phyloP scores from a whole-genome alignment of 768 basidiomycete genomes.

The Amanita muscaria region DNA sequence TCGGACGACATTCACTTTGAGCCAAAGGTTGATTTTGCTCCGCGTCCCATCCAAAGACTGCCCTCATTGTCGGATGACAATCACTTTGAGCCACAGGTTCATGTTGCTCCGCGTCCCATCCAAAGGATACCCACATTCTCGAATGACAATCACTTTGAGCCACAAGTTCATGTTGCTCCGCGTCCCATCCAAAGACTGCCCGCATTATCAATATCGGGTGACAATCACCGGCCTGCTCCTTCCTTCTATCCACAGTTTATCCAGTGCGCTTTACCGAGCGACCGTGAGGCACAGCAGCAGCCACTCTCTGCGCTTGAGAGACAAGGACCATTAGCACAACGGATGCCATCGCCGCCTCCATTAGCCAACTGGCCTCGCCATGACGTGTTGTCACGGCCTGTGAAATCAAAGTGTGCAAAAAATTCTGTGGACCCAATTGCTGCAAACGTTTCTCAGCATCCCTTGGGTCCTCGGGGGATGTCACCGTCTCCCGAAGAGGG shows the following conservation, averaged over 20 bases:
- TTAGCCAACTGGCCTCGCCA: slow-evolving; percentile 48
- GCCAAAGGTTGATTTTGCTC: slow-evolving; percentile 17
- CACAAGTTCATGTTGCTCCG: slow-evolving; percentile 18
- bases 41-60: slow-evolving; percentile 15
- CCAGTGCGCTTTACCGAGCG: slow-evolving; percentile 16
- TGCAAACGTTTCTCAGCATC: not conserved
- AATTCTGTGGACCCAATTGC: not conserved
- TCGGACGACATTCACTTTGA: too few species aligned
- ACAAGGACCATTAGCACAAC: slow-evolving; percentile 2
- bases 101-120: slow-evolving; percentile 15
- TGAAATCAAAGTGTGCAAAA: slow-evolving; percentile 12
- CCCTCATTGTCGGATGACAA: too few species aligned
- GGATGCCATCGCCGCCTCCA: slow-evolving; percentile 31
- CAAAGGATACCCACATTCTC: slow-evolving; percentile 12
- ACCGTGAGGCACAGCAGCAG: not conserved
- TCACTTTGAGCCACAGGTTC: slow-evolving; percentile 25
- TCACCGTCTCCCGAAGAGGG: not conserved
- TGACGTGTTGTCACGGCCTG: slow-evolving; percentile 28
- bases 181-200: slow-evolving; percentile 12
- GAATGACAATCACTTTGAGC: too few species aligned
- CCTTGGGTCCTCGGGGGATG: slow-evolving; percentile 1
- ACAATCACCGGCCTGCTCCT: slow-evolving; percentile 12
- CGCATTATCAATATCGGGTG: slow-evolving; percentile 12
- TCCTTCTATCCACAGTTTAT: slow-evolving; percentile 21
- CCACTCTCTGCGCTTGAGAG: not conserved